Conservation (phyloP, 2,329 filamentous ascomycete species). For the Pseudophaeomoniella oleicola region DNA sequence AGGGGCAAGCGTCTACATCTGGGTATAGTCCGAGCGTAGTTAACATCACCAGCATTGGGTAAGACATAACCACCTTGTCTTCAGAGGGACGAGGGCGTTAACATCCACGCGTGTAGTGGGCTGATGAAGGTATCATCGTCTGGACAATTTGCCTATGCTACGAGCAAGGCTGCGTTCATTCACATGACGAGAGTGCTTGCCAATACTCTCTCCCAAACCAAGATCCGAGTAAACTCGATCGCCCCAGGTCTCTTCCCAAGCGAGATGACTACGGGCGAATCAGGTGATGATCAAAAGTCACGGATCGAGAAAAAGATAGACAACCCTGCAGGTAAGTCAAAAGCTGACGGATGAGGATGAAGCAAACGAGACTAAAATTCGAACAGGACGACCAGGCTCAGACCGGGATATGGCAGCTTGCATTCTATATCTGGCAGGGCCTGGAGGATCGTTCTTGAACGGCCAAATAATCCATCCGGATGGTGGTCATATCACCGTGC, state of each 20-base stretch:
- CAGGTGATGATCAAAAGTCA: slow-evolving; percentile 38
- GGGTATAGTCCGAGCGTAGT: slow-evolving; percentile 36
- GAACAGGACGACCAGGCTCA: slow-evolving; percentile 30
- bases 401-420: slow-evolving; percentile 45
- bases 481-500: slow-evolving; percentile 8
- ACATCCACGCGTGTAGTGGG: too few relatives aligned
- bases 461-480: slow-evolving; percentile 26
- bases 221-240: slow-evolving; percentile 43
- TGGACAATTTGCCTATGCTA: slow-evolving; percentile 39
- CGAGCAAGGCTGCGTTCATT: slow-evolving; percentile 33
- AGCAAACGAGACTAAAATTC: slow-evolving; percentile 1
- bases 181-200: slow-evolving; percentile 43
- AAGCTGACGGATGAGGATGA: background rate
- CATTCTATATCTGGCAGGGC: slow-evolving; percentile 34
- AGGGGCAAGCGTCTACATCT: slow-evolving; percentile 28
- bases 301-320: slow-evolving; percentile 35
- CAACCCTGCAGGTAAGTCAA: slow-evolving; percentile 26
- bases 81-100: too few relatives aligned
- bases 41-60: slow-evolving; percentile 36
- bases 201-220: slow-evolving; percentile 37
- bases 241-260: slow-evolving; percentile 42
- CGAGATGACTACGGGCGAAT: slow-evolving; percentile 41
- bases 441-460: slow-evolving; percentile 32
- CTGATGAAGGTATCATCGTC: slow-evolving; percentile 33
- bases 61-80: too few relatives aligned